Conservation (phyloP, 345 rosid genomes). For the Citrus glauca region DNA sequence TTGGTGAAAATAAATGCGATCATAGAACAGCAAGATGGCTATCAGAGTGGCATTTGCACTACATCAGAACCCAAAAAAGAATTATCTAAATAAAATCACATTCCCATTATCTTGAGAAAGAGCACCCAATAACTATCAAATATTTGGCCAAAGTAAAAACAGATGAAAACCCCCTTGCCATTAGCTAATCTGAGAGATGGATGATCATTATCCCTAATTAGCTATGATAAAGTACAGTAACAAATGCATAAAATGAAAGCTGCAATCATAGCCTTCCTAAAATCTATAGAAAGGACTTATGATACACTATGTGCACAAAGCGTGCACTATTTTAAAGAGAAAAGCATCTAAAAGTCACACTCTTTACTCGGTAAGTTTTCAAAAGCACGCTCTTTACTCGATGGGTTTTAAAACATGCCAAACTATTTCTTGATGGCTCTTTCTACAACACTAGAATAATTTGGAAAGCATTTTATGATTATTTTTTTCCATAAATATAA, state of each 20-base stretch:
- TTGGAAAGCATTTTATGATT: not conserved
- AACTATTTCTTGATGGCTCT: not conserved
- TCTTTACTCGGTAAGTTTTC: not conserved
- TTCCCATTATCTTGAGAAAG: not conserved
- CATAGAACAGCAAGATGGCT: not conserved
- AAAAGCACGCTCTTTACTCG: not conserved
- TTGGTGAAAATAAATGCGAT: not conserved
- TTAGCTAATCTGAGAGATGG: not conserved
- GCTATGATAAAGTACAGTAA: not conserved
- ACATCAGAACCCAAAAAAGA: not conserved
- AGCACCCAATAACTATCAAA: not conserved
- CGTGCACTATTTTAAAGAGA: not conserved
- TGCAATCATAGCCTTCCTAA: not conserved
- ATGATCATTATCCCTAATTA: not conserved
- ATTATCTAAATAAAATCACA: not conserved
- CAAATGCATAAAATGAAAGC: not conserved
- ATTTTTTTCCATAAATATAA: not conserved
- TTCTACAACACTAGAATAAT: no score
- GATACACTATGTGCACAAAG: not conserved
- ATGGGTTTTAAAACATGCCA: not conserved
- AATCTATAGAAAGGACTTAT: not conserved
- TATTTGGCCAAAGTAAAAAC: not conserved
- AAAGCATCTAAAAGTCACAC: not conserved
- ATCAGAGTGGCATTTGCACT: not conserved
- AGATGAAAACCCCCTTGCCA: not conserved